Conservation (phyloP, 2,329 filamentous ascomycete species). For the Alternaria metachromatica region DNA sequence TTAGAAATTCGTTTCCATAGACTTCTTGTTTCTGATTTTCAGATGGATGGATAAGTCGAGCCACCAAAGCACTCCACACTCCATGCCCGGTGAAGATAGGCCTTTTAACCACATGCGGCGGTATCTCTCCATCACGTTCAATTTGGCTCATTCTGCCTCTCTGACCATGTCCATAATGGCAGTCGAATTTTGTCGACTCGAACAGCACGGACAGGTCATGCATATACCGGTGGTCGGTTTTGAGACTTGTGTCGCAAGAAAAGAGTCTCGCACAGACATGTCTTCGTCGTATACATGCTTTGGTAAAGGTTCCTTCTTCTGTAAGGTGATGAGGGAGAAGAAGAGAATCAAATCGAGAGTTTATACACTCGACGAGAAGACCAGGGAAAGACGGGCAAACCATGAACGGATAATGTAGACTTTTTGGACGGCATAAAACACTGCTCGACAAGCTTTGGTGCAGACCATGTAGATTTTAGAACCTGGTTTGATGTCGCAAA, state of each 20-base stretch:
- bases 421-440: no score
- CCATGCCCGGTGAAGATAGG: background rate
- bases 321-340: no score
- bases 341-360: no score
- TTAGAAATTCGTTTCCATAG: background rate
- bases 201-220: background rate
- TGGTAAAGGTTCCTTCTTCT: no score
- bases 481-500: background rate
- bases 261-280: background rate
- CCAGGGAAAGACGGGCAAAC: background rate
- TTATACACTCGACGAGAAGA: background rate
- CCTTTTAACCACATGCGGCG: rapidly evolving
- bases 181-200: background rate
- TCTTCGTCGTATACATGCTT: no score
- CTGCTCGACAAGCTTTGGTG: no score
- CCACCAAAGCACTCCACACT: background rate
- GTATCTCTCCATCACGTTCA: rapidly evolving
- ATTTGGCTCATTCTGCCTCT: background rate
- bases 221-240: background rate
- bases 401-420: no score
- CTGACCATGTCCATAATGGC: background rate
- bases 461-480: background rate
- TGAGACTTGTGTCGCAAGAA: background rate
- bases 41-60: background rate
- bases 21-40: no score